A percentile compares a stretch with the other conserved stretches of the same genome.
Evolutionary conservation across 2,329 filamentous ascomycete species (phyloP).

Genomic region (Trichophyton equinum): DNA sequence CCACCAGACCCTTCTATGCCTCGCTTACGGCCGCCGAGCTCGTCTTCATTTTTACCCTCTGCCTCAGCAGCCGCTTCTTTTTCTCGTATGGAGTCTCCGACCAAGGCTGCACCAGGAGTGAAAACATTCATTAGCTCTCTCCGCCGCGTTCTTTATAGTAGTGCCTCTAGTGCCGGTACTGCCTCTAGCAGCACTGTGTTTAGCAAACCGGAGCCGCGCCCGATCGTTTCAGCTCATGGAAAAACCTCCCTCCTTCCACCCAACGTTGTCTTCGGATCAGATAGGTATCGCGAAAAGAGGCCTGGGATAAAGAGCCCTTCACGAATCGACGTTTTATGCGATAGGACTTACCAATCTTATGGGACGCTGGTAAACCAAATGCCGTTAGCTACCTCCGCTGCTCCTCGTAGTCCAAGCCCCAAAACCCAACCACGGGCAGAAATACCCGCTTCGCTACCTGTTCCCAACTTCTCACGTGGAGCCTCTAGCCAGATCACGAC

Average conservation of each 20-base stretch:
- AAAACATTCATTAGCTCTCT: slow-evolving; percentile 79
- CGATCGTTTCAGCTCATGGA: slow-evolving; percentile 18
- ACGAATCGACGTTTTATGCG: slow-evolving; percentile 75
- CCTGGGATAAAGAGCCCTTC: slow-evolving; percentile 36
- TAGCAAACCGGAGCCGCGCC: slow-evolving; percentile 1
- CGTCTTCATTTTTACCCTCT: not conserved
- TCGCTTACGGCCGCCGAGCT: slow-evolving; percentile 11
- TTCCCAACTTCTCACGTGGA: slow-evolving; percentile 13
- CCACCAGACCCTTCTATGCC: slow-evolving; percentile 23
- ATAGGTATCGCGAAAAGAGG: slow-evolving; percentile 32
- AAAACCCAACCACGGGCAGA: not conserved
- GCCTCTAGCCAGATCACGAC: slow-evolving; percentile 50
- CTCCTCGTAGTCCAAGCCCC: not conserved
- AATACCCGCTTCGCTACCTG: not conserved
- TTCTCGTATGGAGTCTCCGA: slow-evolving; percentile 11
- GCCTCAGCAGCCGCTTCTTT: not conserved
- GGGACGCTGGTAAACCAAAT: slow-evolving; percentile 56
- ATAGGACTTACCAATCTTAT: slow-evolving; percentile 65
- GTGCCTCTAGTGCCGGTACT: slow-evolving; percentile 24
- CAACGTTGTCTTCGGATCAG: slow-evolving; percentile 34
- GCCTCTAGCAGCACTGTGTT: slow-evolving; percentile 7
- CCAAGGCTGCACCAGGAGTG: slow-evolving; percentile 49
- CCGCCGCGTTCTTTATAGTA: slow-evolving; percentile 62
- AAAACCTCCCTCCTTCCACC: slow-evolving; percentile 33
- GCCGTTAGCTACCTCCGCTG: not conserved